Evolutionary conservation across 176 grass and related monocot genomes (phyloP), one percentile per base, ranked within the genome.

Genomic region (Aegilops bicornis): DNA sequence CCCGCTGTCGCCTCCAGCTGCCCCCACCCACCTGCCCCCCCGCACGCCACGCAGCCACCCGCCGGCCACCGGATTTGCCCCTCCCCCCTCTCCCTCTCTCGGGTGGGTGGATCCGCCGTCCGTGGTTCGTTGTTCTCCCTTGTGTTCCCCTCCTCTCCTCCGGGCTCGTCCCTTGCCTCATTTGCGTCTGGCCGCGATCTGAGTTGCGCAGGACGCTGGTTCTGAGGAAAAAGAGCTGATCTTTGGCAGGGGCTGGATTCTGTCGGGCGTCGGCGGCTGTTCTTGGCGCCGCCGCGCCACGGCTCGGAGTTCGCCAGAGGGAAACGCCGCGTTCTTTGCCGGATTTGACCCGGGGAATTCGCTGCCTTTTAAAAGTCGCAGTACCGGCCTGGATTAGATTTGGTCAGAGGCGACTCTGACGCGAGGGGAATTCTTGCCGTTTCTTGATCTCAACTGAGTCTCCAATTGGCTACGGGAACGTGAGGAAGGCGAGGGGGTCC

Each of bases 321-420:
- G 77, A 3, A 68, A 56, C 39, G 27, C 13, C 40, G 65, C 56
- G 2, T 63, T 27, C 45, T 65, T 31, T 24, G 58, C 16, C 10
- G 76, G 81, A 87, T 84, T 91, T 74, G 89, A 69, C 85, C 71
- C 27, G 22, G 36, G 33, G 20, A 87, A 42, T 62, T 42, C 7
- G 61, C 48, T 32, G 43, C 61, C 17, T 79, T 67, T 25, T 24
- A 22, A 25, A 10, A 76, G 73, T 52, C 43, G 25, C 73, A 52
- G 1, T 8, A 14, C 64, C 58, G 24, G 2, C 22, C 83, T 66
- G 77, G 40, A 43, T 59, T 81, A 24, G 77, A 81, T 77, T 84
- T 80, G 85, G 81, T 91, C 85, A 76, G 73, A 15, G 73, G 1
- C 22, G 79, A 62, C 10, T 10, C 33, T 59, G 24, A 40, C 76